Evolutionary conservation across 202 grass and related monocot species (phyloP).

Genomic region (Zoysia matrella): DNA sequence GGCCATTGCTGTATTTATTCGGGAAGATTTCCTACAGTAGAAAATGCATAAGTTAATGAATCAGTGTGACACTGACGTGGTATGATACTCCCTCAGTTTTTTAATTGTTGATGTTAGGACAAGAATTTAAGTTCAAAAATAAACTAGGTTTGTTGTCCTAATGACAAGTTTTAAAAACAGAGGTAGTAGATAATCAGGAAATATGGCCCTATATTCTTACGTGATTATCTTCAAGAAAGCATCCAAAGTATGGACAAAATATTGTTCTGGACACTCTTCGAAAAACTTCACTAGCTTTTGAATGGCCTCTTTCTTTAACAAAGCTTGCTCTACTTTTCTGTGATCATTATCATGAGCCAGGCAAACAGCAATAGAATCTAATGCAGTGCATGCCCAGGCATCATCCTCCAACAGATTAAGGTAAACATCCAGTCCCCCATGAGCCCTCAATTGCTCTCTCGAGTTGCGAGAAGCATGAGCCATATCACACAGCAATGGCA

Average conservation of each 20-base stretch:
- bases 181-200: slow-evolving; percentile 23
- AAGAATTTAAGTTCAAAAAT: too few relatives aligned
- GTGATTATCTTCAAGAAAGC: slow-evolving; percentile 99
- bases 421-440: slow-evolving; percentile 96
- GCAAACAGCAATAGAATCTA: slow-evolving; percentile 96
- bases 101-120: too few relatives aligned
- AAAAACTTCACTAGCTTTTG: slow-evolving; percentile 93
- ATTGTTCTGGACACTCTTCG: slow-evolving; percentile 89
- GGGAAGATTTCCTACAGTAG: slow-evolving; percentile 84
- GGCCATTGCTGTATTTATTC: slow-evolving; percentile 95
- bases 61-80: not conserved
- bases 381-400: slow-evolving; percentile 79
- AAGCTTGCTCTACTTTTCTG: slow-evolving; percentile 85
- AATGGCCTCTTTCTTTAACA: slow-evolving; percentile 49
- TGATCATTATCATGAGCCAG: slow-evolving; percentile 94
- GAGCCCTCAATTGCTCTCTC: slow-evolving; percentile 91
- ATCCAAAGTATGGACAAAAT: slow-evolving; percentile 91
- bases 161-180: not conserved
- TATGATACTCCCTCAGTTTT: too few relatives aligned
- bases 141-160: too few relatives aligned
- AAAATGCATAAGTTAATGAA: slow-evolving; percentile 22
- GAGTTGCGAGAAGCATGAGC: slow-evolving; percentile 97
- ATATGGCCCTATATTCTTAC: slow-evolving; percentile 56
- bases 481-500: slow-evolving; percentile 98
- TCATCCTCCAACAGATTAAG: slow-evolving; percentile 91